Evolutionary conservation across 306 rosid species (phyloP).

Genomic region (Quercus agrifolia): DNA sequence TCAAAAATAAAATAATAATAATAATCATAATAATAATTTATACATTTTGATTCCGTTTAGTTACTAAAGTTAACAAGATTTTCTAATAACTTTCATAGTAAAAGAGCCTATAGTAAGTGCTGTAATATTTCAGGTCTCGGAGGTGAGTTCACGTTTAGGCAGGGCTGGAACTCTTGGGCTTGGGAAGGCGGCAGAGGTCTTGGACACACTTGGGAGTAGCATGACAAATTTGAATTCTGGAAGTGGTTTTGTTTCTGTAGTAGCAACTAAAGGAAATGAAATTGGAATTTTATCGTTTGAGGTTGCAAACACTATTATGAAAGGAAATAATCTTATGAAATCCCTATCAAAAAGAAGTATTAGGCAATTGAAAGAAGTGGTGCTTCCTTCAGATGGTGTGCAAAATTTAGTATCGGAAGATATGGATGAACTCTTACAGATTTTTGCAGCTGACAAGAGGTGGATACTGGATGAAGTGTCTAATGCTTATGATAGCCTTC

Average conservation of each 20-base stretch:
- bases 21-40: too few species aligned
- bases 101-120: background rate
- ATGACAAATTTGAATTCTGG: constrained; percentile 70
- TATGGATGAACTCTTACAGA: constrained; percentile 53
- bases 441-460: constrained; percentile 82
- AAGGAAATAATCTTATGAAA: constrained; percentile 72
- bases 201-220: constrained; percentile 95
- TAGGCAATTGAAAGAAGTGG: constrained; percentile 62
- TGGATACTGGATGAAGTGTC: constrained; percentile 22
- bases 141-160: constrained; percentile 71
- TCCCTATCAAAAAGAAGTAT: constrained; percentile 59
- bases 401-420: constrained; percentile 73
- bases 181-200: constrained; percentile 68
- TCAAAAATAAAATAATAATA: background rate
- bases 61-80: background rate
- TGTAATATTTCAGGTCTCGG: constrained; percentile 62
- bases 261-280: constrained; percentile 65
- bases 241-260: constrained; percentile 57
- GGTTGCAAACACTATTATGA: constrained; percentile 83
- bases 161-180: constrained; percentile 63
- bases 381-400: constrained; percentile 61
- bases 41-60: background rate
- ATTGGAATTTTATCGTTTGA: constrained; percentile 73
- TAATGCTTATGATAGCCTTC: constrained; percentile 7
- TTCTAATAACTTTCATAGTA: background rate